Base-by-base conservation (phyloP, 805 yeast species). In the Ogataea dorogensis region DNA sequence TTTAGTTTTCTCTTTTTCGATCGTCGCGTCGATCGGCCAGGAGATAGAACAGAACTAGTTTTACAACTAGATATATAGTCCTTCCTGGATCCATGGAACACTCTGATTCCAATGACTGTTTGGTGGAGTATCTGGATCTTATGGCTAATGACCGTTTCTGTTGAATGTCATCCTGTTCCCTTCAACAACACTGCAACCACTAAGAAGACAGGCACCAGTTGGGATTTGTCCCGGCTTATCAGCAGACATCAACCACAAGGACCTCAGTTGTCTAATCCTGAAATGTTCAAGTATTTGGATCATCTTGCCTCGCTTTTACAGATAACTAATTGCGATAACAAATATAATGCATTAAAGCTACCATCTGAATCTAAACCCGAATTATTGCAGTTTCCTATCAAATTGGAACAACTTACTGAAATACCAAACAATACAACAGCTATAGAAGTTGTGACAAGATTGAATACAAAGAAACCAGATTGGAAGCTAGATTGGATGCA, bases 241-340 rank as follows among this genome's bases (percentile, higher is more conserved):
- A 45, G 49, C 12, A 39, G 52, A 9, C 49, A 48, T 38, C 35
- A 36, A 30, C 49, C 52, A 13, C 24, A 37, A 12, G 52, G 52
- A 3, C n/a, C 15, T 11, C 28, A 30, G 23, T 31, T 48, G 12
- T 11, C 24, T n/a, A 18, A 39, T 12, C 14, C 17, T 6, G 31
- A 29, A 3, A 22, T 43, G n/a, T 43, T 40, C 18, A n/a, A 16
- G n/a, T 45, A 40, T 20, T 32, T 48, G 18, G 52, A 48, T 27
- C 42, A 36, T 19, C 13, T 43, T n/a, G 44, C 46, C 3, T 48
- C 52, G 1, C 7, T 48, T 5, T 31, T 48, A 14, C 52, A 48
- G 15, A 28, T 48, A 8, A 42, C 52, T 5, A 48, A 48, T 24
- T 48, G 52, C 27, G 43, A 43, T 17, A 48, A 48, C 32, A 45